Conservation (phyloP, 768 basidiomycete genomes). For the Amanita muscaria region DNA sequence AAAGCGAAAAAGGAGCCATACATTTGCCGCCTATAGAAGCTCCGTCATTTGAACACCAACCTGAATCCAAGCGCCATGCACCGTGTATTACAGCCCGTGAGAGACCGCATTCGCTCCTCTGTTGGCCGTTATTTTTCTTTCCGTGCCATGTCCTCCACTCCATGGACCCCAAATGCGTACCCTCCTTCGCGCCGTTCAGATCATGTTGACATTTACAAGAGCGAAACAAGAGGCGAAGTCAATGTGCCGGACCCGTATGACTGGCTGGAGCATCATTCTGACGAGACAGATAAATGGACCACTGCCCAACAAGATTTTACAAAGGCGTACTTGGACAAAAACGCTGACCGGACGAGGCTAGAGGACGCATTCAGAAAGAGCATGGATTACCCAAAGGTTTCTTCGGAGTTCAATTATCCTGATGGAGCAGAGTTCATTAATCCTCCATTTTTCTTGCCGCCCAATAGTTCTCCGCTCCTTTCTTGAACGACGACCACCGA, state of each 20-base stretch:
- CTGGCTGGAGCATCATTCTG: conserved; percentile 60
- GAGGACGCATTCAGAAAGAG: conserved; percentile 46
- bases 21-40: conserved; percentile 6
- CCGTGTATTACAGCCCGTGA: conserved; percentile 7
- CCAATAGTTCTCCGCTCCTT: conserved; percentile 54
- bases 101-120: conserved; percentile 16
- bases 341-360: conserved; percentile 47
- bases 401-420: conserved; percentile 8
- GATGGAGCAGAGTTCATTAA: conserved; percentile 7
- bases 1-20: conserved; percentile 8
- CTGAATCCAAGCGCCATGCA: conserved; percentile 15
- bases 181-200: conserved; percentile 58
- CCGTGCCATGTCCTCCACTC: conserved; percentile 28
- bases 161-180: conserved; percentile 52
- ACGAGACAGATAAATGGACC: conserved; percentile 61
- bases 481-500: conserved; percentile 49
- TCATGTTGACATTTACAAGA: conserved; percentile 62
- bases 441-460: conserved; percentile 5
- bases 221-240: conserved; percentile 51
- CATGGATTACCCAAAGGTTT: conserved; percentile 36
- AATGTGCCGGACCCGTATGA: conserved; percentile 62
- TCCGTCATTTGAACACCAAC: conserved; percentile 7
- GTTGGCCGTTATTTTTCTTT: conserved; percentile 18
- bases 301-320: conserved; percentile 53
- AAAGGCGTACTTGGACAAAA: conserved; percentile 51